Conservation (phyloP, 2,329 filamentous ascomycete genomes). For the Xylariaceae sp. region DNA sequence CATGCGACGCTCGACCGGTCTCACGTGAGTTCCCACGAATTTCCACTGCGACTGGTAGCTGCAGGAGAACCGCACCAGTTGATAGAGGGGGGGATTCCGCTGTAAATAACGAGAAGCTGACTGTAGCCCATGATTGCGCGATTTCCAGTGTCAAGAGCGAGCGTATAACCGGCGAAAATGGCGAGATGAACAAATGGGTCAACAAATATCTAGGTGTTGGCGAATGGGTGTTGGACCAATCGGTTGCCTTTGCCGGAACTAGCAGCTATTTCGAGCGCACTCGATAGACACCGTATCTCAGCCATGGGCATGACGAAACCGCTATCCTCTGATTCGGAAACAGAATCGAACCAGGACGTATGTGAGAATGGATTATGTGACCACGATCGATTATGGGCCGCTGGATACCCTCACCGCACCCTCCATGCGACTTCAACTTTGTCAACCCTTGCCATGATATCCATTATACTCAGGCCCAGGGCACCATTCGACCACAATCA, state of each 20-base stretch:
- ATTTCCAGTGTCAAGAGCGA: constrained; percentile 88
- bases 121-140: constrained; percentile 44
- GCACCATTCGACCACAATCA: no score
- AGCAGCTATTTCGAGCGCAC: constrained; percentile 92
- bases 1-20: constrained; percentile 94
- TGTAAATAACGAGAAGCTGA: constrained; percentile 11
- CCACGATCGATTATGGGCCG: constrained; percentile 11
- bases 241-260: constrained; percentile 86
- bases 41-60: constrained; percentile 20
- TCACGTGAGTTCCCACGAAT: constrained; percentile 76
- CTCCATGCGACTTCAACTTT: neutral
- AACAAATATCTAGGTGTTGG: constrained; percentile 92
- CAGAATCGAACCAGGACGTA: neutral
- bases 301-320: neutral
- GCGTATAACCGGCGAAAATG: constrained; percentile 79
- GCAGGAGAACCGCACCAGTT: constrained; percentile 1
- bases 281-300: constrained; percentile 57
- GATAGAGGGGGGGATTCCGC: neutral
- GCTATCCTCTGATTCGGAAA: neutral
- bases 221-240: constrained; percentile 98
- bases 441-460: constrained; percentile 7
- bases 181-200: constrained; percentile 85
- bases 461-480: neutral
- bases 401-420: neutral
- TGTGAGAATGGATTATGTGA: constrained; percentile 19